Conservation (phyloP, 306 rosid species). For the Cucurbita ficifolia region DNA sequence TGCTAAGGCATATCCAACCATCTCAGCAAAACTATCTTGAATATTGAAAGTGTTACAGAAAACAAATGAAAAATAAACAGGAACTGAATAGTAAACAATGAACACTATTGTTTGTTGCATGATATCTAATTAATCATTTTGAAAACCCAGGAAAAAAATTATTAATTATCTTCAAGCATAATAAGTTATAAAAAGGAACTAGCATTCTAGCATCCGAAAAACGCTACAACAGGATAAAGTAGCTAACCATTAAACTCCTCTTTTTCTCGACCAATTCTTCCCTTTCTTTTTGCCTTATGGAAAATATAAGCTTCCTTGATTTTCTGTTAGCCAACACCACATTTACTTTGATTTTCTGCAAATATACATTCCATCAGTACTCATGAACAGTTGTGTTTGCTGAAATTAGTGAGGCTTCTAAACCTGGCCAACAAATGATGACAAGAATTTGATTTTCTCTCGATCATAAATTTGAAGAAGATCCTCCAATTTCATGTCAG, state of each 20-base stretch:
- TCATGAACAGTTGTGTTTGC: not conserved
- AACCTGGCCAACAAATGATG: constrained; percentile 87
- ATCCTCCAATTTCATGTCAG: constrained; percentile 78
- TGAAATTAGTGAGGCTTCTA: not conserved
- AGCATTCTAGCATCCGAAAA: not conserved
- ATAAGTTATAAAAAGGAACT: not conserved
- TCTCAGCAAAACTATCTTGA: not conserved
- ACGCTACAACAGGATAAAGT: not conserved
- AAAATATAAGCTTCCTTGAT: constrained; percentile 61
- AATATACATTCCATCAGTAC: constrained; percentile 10
- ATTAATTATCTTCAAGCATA: not conserved
- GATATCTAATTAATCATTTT: not conserved
- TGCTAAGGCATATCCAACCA: not conserved
- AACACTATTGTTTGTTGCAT: not conserved
- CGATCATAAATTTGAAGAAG: constrained; percentile 62
- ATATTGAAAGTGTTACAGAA: not conserved
- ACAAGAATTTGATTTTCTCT: constrained; percentile 67
- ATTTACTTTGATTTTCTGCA: constrained; percentile 68
- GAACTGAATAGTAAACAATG: not conserved
- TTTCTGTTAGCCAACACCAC: constrained; percentile 49
- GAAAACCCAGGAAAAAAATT: not conserved
- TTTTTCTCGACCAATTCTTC: constrained; percentile 62
- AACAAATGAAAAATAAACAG: not conserved
- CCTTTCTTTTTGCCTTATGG: constrained; percentile 62
- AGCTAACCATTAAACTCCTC: constrained; percentile 69